Percentiles rank a stretch among this genome's conserved stretches.
Conservation (phyloP, 116 monocot species). For the Papilionanthe hybrid region DNA sequence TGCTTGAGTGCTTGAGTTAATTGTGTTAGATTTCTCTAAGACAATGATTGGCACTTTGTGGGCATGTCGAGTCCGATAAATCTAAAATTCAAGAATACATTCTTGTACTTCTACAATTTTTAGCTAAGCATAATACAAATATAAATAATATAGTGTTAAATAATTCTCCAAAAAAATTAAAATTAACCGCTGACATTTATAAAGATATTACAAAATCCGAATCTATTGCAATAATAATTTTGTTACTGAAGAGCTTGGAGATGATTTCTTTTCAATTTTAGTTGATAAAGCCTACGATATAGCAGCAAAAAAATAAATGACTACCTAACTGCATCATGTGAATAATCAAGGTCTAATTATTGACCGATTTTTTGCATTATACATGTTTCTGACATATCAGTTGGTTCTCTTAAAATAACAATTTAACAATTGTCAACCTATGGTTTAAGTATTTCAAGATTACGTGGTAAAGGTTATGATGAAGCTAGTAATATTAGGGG, state of each 20-base stretch:
- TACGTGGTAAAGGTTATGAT: not conserved
- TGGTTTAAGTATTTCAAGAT: not conserved
- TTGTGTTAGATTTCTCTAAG: not conserved
- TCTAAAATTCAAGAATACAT: not conserved
- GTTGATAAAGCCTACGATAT: not conserved
- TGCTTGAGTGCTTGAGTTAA: not conserved
- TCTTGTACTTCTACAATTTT: not conserved
- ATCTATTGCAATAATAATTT: not conserved
- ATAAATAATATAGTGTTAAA: not conserved
- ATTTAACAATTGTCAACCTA: not conserved
- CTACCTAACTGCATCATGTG: not conserved
- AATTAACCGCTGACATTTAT: not conserved
- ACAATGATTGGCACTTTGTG: no score
- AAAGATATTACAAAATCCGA: not conserved
- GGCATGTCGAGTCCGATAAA: not conserved
- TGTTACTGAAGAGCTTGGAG: not conserved
- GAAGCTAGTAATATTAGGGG: not conserved
- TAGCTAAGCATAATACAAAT: not conserved
- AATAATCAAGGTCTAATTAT: not conserved
- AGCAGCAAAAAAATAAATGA: not conserved
- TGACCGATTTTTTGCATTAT: not conserved
- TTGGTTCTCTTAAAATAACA: not conserved
- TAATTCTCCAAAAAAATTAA: not conserved
- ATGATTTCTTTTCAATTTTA: not conserved
- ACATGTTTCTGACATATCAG: not conserved